These are phyloP conservation scores for Penicillium dipodomyicola DNA, from an alignment of 495 filamentous ascomycete species.

Conservation along the genomic window DNA sequence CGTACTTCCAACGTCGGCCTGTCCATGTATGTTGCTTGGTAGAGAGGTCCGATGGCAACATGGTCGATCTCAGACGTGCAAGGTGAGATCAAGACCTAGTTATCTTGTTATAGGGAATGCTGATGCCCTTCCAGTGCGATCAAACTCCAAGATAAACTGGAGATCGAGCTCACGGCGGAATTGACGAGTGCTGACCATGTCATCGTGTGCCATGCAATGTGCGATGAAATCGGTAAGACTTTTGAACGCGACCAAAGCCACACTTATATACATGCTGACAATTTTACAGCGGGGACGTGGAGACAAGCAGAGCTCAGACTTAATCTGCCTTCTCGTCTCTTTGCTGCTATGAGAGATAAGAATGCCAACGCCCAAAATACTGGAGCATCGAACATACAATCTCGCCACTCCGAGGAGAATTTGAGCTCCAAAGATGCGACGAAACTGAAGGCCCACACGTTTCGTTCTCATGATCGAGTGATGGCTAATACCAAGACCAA, in stretches of 20 bases:
- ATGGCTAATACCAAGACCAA: constrained; percentile 9
- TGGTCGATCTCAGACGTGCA: constrained; percentile 76
- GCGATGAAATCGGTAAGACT: constrained; percentile 75
- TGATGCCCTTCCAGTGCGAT: constrained; percentile 49
- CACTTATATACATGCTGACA: constrained; percentile 4
- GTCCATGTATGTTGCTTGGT: constrained; percentile 73
- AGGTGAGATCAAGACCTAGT: constrained; percentile 38
- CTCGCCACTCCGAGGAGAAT: not conserved
- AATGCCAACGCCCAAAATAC: not conserved
- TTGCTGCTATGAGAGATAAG: constrained; percentile 35
- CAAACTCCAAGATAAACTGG: constrained; percentile 61
- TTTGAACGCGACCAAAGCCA: not conserved
- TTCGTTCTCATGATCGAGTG: constrained; percentile 11
- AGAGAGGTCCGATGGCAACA: constrained; percentile 69
- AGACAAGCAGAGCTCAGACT: constrained; percentile 60
- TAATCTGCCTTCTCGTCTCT: constrained; percentile 55
- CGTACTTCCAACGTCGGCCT: constrained; percentile 57
- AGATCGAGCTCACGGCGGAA: constrained; percentile 59
- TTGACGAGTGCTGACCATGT: constrained; percentile 55
- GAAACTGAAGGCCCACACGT: constrained; percentile 9
- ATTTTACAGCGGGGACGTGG: constrained; percentile 67
- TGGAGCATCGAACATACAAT: not conserved
- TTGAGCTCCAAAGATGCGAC: not conserved
- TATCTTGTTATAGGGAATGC: not conserved
- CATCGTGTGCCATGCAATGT: constrained; percentile 73